These are phyloP conservation scores for Balansia obtecta DNA, from an alignment of 2,329 filamentous ascomycete species.

Conservation along the genomic window DNA sequence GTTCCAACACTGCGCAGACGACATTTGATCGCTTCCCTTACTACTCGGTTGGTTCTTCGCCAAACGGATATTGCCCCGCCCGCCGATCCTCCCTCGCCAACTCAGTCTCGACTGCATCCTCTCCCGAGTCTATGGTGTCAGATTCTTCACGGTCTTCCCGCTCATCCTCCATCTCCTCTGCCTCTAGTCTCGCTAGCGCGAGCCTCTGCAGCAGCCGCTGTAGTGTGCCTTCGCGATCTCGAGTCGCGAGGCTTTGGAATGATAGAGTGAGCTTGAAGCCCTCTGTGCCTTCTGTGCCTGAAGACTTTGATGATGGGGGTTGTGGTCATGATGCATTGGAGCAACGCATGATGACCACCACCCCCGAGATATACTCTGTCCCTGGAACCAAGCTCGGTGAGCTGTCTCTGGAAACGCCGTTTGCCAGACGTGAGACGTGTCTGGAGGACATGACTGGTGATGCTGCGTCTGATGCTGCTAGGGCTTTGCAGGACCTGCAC, in stretches of 20 bases:
- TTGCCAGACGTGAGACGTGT: constrained; percentile 33
- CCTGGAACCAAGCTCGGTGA: constrained; percentile 38
- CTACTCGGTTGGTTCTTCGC: constrained; percentile 35
- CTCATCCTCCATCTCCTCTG: constrained; percentile 52
- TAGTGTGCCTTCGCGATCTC: constrained; percentile 52
- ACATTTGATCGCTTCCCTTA: constrained; percentile 38
- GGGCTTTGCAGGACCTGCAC: constrained; percentile 48
- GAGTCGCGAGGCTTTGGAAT: constrained; percentile 43
- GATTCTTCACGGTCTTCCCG: constrained; percentile 49
- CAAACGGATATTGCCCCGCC: constrained; percentile 33
- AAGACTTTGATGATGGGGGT: constrained; percentile 38
- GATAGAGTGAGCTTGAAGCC: constrained; percentile 42
- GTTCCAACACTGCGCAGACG: constrained; percentile 31
- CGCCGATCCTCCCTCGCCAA: constrained; percentile 52
- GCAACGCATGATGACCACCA: constrained; percentile 36
- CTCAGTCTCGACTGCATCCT: constrained; percentile 50
- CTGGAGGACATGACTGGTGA: constrained; percentile 31
- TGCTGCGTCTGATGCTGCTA: constrained; percentile 40
- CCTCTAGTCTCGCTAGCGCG: constrained; percentile 48
- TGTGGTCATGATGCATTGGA: too few relatives aligned
- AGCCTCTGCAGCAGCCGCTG: constrained; percentile 29
- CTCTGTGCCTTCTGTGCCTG: constrained; percentile 43
- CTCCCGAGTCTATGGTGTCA: constrained; percentile 56
- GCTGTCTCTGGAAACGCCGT: constrained; percentile 34
- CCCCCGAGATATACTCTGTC: constrained; percentile 44